phyloP scores from a whole-genome alignment of 371 early-diverging fungal genomes.

The Umbelopsis sp. region DNA sequence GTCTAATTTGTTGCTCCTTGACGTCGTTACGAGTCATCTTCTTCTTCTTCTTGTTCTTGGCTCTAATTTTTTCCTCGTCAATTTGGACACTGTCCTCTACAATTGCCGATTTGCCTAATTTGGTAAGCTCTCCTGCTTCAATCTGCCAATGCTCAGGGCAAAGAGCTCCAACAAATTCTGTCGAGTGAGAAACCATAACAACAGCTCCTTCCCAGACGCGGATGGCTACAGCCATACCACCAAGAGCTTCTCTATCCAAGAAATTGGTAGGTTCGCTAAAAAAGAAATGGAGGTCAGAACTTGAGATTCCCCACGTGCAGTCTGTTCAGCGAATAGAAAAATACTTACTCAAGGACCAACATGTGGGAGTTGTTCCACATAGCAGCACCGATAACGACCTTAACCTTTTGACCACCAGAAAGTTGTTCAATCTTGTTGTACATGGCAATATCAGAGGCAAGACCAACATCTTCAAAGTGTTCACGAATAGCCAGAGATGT shows the following conservation, averaged over 20 bases:
- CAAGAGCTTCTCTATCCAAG: constrained; percentile 87
- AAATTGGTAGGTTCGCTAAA: constrained; percentile 81
- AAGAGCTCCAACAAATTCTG: constrained; percentile 77
- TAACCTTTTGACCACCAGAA: constrained; percentile 89
- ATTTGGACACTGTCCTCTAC: constrained; percentile 65
- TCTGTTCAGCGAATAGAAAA: background rate
- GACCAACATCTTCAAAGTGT: constrained; percentile 78
- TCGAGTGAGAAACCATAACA: constrained; percentile 88
- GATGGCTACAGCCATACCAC: constrained; percentile 83
- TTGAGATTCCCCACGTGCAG: background rate
- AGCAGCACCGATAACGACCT: constrained; percentile 84
- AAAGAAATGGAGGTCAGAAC: too few relatives aligned
- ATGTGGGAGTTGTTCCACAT: constrained; percentile 87
- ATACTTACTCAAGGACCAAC: constrained; percentile 64
- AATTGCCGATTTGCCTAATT: constrained; percentile 60
- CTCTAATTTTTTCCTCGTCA: constrained; percentile 61
- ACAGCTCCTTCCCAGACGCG: constrained; percentile 83
- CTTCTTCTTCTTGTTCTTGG: constrained; percentile 78
- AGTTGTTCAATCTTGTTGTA: constrained; percentile 73
- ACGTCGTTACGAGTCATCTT: constrained; percentile 79
- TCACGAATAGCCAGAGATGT: constrained; percentile 68
- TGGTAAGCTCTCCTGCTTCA: constrained; percentile 60
- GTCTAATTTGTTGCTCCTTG: constrained; percentile 70
- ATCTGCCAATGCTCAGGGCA: constrained; percentile 84
- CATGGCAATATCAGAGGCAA: constrained; percentile 79